phyloP scores from a whole-genome alignment of 345 rosid species.

The Noccaea bulbosa region DNA sequence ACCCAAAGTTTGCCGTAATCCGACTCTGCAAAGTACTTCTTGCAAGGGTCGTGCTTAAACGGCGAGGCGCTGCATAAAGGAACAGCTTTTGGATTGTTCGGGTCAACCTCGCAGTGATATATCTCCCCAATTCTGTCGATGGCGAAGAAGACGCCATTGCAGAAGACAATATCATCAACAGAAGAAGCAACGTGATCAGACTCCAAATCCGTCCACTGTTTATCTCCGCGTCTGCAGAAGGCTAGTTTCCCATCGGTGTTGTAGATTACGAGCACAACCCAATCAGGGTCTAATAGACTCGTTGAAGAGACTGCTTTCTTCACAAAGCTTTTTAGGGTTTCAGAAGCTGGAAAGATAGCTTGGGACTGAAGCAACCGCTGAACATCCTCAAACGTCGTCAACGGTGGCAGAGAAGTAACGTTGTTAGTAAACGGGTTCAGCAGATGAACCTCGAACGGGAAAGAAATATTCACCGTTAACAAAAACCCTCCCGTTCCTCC shows the following conservation, averaged over 20 bases:
- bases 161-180: slow-evolving; percentile 37
- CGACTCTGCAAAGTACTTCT: slow-evolving; percentile 40
- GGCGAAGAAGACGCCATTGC: slow-evolving; percentile 33
- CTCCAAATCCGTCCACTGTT: slow-evolving; percentile 33
- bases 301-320: slow-evolving; percentile 35
- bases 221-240: slow-evolving; percentile 37
- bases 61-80: slow-evolving; percentile 21
- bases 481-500: slow-evolving; percentile 26
- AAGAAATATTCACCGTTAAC: slow-evolving; percentile 31
- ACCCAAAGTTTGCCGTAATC: slow-evolving; percentile 10
- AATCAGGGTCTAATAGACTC: slow-evolving; percentile 21
- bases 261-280: slow-evolving; percentile 35
- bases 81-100: slow-evolving; percentile 10
- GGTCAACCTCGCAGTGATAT: slow-evolving; percentile 15
- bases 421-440: slow-evolving; percentile 10
- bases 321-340: slow-evolving; percentile 29
- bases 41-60: slow-evolving; percentile 27
- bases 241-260: slow-evolving; percentile 30
- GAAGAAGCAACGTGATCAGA: slow-evolving; percentile 6
- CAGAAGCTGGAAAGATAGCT: neutral
- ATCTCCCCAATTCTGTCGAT: slow-evolving; percentile 23
- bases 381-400: slow-evolving; percentile 29
- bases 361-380: slow-evolving; percentile 31
- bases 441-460: slow-evolving; percentile 22
- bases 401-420: slow-evolving; percentile 31